Base-by-base conservation (phyloP, 306 rosid species). In the Cucumis melo region DNA sequence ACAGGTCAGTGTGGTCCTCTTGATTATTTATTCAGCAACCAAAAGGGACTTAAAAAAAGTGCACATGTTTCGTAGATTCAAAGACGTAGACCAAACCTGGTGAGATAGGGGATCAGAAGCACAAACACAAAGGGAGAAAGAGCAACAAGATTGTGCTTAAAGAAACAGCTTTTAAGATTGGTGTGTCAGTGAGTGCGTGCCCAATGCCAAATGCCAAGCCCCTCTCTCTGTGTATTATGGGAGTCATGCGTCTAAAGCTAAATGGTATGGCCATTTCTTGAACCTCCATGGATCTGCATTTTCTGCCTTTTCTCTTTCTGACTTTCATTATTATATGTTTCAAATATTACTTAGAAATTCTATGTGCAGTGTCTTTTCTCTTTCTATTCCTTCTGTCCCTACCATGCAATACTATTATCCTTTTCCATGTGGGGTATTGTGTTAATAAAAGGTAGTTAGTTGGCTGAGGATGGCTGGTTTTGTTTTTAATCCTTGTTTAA, bases 1-100 rank as follows among this genome's bases (percentile, higher is more conserved):
- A 73, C 77, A 73, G 62, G 77, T 73, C 17, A 73, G 77, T 50
- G 77, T 73, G 77, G 77, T 73, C 77, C 77, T 73, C 42, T 50
- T 16, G 77, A 73, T 73, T 73, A 19, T 73, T 73, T 50, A 73
- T 73, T 73, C 60, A 73, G 61, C 77, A 73, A 50, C 77, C 27
- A 73, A 73, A 51, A 73, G 51, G 46, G 76, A 27, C 41, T 29
- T 7, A 51, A 51, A 42, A 50, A 73, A 51, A 73, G 61, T 73
- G 77, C 39, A 51, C 58, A 53, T 73, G 15, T 73, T 73, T 51
- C 29, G 76, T 48, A 44, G 75, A 23, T 71, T 71, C 59, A 72
- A 48, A 70, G 75, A 48, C 27, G 58, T 70, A 63, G 50, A 36
- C 73, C 24, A 38, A 38, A 65, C 73, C 73, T 65, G 50, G 46